phyloP scores from a whole-genome alignment of 1,139 yeast genomes.

The Blastobotrys aristatus region DNA sequence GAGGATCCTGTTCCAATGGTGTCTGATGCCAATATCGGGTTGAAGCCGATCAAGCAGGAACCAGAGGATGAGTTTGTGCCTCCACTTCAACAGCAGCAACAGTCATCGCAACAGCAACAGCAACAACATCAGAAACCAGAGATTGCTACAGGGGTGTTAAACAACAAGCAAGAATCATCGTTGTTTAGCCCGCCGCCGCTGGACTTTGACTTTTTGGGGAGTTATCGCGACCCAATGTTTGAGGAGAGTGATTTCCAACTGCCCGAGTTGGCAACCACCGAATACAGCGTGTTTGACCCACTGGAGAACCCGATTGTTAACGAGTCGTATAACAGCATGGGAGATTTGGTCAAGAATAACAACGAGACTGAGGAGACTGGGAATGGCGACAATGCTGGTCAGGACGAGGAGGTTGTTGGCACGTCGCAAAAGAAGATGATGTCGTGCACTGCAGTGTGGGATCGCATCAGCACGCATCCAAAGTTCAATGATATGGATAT shows the following conservation, averaged over 20 bases:
- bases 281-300: slow-evolving; percentile 68
- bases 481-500: slow-evolving; percentile 88
- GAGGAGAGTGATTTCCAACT: slow-evolving; percentile 30
- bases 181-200: slow-evolving; percentile 32
- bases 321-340: slow-evolving; percentile 12
- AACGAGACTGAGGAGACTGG: slow-evolving; percentile 7
- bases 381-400: no score
- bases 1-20: slow-evolving; percentile 52
- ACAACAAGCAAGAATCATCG: slow-evolving; percentile 4
- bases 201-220: slow-evolving; percentile 23
- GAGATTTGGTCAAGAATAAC: slow-evolving; percentile 2
- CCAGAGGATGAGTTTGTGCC: not conserved
- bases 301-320: slow-evolving; percentile 34
- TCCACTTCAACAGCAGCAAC: not conserved
- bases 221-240: slow-evolving; percentile 34
- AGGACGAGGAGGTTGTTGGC: slow-evolving; percentile 29
- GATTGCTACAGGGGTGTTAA: slow-evolving; percentile 7
- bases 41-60: not conserved
- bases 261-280: slow-evolving; percentile 42
- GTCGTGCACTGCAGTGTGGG: slow-evolving; percentile 93
- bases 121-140: slow-evolving; percentile 2
- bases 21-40: not conserved
- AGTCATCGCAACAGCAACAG: not conserved
- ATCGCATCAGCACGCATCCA: slow-evolving; percentile 89
- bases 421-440: slow-evolving; percentile 36